These are phyloP conservation scores for Boletus reticuloceps DNA, from an alignment of 768 basidiomycete species.

Conservation along the genomic window DNA sequence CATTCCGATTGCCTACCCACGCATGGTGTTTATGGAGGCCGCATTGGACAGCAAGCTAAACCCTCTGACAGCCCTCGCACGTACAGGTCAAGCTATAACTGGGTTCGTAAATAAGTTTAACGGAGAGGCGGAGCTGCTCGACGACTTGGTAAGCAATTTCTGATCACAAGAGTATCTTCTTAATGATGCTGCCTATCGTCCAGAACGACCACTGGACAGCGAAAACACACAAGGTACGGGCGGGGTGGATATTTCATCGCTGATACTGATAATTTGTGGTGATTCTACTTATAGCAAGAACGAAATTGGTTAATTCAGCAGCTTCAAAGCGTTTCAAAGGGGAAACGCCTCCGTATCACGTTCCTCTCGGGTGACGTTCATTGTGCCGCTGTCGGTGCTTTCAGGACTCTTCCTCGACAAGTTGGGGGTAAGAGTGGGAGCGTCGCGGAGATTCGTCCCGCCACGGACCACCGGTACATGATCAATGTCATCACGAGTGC, in stretches of 20 bases:
- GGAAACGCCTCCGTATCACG: slow-evolving; percentile 67
- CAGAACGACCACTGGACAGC: slow-evolving; percentile 95
- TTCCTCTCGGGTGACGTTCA: slow-evolving; percentile 95
- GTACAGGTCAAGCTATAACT: slow-evolving; percentile 62
- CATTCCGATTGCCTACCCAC: slow-evolving; percentile 87
- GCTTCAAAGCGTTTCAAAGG: slow-evolving; percentile 68
- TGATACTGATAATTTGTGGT: neutral
- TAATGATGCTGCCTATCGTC: slow-evolving; percentile 46
- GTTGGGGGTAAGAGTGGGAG: slow-evolving; percentile 42
- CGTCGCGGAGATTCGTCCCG: slow-evolving; percentile 40
- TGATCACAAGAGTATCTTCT: slow-evolving; percentile 24
- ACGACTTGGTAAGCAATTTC: slow-evolving; percentile 69
- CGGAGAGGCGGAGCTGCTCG: slow-evolving; percentile 87
- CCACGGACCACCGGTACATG: slow-evolving; percentile 83
- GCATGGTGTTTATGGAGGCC: slow-evolving; percentile 84
- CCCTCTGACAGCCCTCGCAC: slow-evolving; percentile 75
- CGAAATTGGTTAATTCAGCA: slow-evolving; percentile 85
- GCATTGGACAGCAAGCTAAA: slow-evolving; percentile 81
- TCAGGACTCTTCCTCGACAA: slow-evolving; percentile 58
- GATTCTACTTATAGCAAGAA: slow-evolving; percentile 57
- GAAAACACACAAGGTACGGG: slow-evolving; percentile 64
- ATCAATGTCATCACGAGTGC: slow-evolving; percentile 86
- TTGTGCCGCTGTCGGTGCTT: slow-evolving; percentile 76
- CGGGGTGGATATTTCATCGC: neutral
- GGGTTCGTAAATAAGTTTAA: slow-evolving; percentile 91